Base-by-base conservation (phyloP, 805 yeast genomes). In the Clavispora phyllophila region DNA sequence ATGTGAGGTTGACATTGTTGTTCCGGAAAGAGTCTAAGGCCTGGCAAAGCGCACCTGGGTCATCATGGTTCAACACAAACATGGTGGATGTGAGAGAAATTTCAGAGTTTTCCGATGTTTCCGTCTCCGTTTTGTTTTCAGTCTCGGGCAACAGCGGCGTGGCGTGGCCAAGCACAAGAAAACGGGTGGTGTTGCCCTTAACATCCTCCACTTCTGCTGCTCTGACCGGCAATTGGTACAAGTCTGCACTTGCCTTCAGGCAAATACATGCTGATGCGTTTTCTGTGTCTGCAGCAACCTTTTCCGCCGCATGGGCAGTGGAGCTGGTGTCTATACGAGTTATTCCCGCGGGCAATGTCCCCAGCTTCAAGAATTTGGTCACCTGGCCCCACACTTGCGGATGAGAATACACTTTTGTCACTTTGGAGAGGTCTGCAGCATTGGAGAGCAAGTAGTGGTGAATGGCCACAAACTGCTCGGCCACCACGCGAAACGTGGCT, bases 331-430 rank as follows among this genome's bases (percentile, higher is more conserved):
- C 96, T 14, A 84, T 69, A 46, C 64, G 72, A 40, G 72, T 73
- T 26, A 76, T 53, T n/a, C 50, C 67, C 18, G 60, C 58, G 42
- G 32, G 56, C 45, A 57, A 68, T 47, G 15, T 67, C 57, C 37
- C 51, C 39, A 25, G 48, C 39, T n/a, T 28, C 33, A 85, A 58
- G 66, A 86, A 93, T 18, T 66, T 60, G 3, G 74, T 67, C 39
- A 87, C 82, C 60, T 91, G 99, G 9, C 96, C 95, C 99, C 99
- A 91, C 0, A 90, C 99, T 61, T 91, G 99, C 2, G 99, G 97
- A 63, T 91, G 99, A 3, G 96, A 86, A 65, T 86, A 87, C 15
- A 91, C 75, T 25, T 72, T 76, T 13, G 58, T 62, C 40, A 89
- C 74, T 12, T 71, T 59, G 1, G 60, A 49, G 3, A 83, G 50